Base-by-base conservation (phyloP, 202 grass and related monocot genomes). In the Musa balbisiana region DNA sequence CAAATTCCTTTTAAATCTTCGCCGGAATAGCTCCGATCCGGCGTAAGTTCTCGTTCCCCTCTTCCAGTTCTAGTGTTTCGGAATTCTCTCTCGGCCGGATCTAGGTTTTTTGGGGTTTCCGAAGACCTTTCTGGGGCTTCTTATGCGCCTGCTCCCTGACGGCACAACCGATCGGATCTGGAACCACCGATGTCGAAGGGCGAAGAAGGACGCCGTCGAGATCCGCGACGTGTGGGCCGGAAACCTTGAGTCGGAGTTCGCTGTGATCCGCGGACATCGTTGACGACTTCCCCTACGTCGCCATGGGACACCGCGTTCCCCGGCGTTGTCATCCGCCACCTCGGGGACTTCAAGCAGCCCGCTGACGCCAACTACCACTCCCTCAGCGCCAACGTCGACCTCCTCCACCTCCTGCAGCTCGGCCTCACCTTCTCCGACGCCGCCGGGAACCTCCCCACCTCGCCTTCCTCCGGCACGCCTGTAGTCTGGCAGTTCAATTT, bases 401-500 rank as follows among this genome's bases (percentile, higher is more conserved):
- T 77, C 17, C 75, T 77, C 11, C 62, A 77, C 75, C 62, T 77
- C 60, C 60, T 77, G 6, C 75, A 77, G 59, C 49, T 77, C 60
- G 75, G 75, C 59, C n/a, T 77, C 59, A 52, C 75, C 33, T 77
- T 77, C 75, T 77, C 75, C 49, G 75, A 77, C 60, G 59, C 43
- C 49, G 59, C 33, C 12, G 75, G 75, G 26, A 65, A 64, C 58
- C 75, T 77, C 50, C 75, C 75, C 1, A 24, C 75, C 59, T 64
- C 62, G 13, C 76, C 76, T 2, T 68, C 49, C 25, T 51, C 70
- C 23, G 64, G 66, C 58, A n/a, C 74, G 67, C 71, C 64, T 11
- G 59, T 74, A 12, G 49, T 77, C 60, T 77, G 75, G 75, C 75
- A 77, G 75, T 77, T 77, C 75, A 77, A 77, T 50, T 77, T 77